Conservation (phyloP, 2,329 filamentous ascomycete species). For the Arachnopeziza araneosa region DNA sequence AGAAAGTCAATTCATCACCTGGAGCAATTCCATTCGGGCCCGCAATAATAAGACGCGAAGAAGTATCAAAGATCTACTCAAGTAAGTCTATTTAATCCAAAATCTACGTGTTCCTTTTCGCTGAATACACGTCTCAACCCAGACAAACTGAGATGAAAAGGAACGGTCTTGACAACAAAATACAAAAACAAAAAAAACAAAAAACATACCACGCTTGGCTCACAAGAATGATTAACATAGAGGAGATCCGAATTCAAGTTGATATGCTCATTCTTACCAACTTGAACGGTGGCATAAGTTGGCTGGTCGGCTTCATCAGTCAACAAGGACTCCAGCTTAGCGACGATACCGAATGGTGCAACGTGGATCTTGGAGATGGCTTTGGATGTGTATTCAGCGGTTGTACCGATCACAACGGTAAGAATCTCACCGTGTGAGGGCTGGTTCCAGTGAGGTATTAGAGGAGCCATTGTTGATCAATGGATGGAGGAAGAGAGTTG, state of each 20-base stretch:
- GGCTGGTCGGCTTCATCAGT: slow-evolving; percentile 48
- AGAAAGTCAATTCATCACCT: slow-evolving; percentile 62
- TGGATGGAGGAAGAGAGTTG: too few species aligned
- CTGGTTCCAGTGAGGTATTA: slow-evolving; percentile 53
- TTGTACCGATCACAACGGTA: slow-evolving; percentile 45
- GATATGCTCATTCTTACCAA: slow-evolving; percentile 49
- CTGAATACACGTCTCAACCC: too few species aligned
- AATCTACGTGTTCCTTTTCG: too few species aligned
- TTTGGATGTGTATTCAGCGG: slow-evolving; percentile 49
- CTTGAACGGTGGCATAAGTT: slow-evolving; percentile 61
- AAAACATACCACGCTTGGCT: slow-evolving; percentile 54
- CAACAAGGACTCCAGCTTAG: slow-evolving; percentile 37
- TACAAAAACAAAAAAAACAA: neutral
- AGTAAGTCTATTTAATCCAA: neutral
- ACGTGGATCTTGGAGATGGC: slow-evolving; percentile 50
- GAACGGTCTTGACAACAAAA: neutral
- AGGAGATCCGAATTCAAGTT: slow-evolving; percentile 61
- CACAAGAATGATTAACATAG: slow-evolving; percentile 65
- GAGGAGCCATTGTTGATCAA: slow-evolving; percentile 40
- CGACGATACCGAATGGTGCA: slow-evolving; percentile 56
- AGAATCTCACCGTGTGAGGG: slow-evolving; percentile 56
- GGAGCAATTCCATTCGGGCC: slow-evolving; percentile 48
- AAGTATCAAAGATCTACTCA: slow-evolving; percentile 55
- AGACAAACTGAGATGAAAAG: too few species aligned
- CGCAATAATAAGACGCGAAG: slow-evolving; percentile 51